These are phyloP conservation scores for Russula sp. DNA, from an alignment of 768 basidiomycete species.

Conservation along the genomic window DNA sequence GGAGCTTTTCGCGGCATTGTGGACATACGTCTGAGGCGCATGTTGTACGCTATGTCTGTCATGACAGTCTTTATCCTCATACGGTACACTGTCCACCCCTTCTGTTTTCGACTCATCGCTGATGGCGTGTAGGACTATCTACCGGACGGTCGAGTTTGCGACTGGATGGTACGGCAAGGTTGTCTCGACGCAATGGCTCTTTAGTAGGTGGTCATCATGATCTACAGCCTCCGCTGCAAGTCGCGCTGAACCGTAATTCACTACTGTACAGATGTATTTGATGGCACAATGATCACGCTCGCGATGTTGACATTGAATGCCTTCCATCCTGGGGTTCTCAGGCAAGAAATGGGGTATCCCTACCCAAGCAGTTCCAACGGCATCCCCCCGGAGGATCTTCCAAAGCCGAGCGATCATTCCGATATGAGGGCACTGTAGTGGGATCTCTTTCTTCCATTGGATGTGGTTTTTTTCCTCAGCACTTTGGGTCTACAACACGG, in stretches of 20 bases:
- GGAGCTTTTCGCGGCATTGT: neutral
- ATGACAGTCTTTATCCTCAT: slow-evolving; percentile 19
- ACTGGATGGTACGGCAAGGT: slow-evolving; percentile 17
- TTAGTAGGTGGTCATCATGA: slow-evolving; percentile 9
- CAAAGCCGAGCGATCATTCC: neutral
- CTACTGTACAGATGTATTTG: slow-evolving; percentile 16
- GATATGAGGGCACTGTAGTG: neutral
- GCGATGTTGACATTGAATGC: slow-evolving; percentile 18
- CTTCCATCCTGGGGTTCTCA: slow-evolving; percentile 13
- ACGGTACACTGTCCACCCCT: slow-evolving; percentile 1
- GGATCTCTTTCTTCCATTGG: neutral
- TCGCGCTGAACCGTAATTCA: neutral
- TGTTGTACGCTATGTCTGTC: slow-evolving; percentile 12
- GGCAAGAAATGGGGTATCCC: neutral
- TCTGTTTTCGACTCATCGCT: neutral
- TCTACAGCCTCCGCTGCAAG: too few species aligned
- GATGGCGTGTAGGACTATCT: slow-evolving; percentile 11
- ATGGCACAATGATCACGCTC: slow-evolving; percentile 16
- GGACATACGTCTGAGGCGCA: slow-evolving; percentile 5
- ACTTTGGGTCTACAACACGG: neutral
- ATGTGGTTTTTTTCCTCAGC: neutral
- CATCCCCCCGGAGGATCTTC: neutral
- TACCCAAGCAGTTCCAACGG: neutral
- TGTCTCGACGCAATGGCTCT: slow-evolving; percentile 14
- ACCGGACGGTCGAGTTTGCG: slow-evolving; percentile 17